Percentiles rank a stretch among this genome's conserved stretches.
Conservation (phyloP, 1,139 yeast genomes). For the Hyphopichia wangnamkhiaoensis region DNA sequence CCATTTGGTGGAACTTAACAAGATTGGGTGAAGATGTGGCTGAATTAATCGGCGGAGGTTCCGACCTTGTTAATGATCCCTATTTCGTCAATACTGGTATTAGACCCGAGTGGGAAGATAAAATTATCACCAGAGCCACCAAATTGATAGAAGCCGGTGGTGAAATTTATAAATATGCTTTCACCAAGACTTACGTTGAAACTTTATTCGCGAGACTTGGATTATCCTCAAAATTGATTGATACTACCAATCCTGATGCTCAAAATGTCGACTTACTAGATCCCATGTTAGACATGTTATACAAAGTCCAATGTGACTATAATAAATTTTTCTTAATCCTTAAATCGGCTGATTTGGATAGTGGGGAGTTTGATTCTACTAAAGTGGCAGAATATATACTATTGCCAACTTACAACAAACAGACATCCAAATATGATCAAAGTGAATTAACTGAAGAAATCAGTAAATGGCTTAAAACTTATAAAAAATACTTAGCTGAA, state of each 20-base stretch:
- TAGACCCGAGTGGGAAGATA: constrained; percentile 50
- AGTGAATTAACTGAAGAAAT: constrained; percentile 35
- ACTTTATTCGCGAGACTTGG: constrained; percentile 74
- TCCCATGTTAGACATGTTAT: constrained; percentile 65
- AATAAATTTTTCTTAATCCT: constrained; percentile 72
- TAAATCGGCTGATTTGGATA: constrained; percentile 40
- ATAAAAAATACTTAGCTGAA: constrained; percentile 36
- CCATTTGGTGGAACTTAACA: constrained; percentile 92
- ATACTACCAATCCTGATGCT: constrained; percentile 33
- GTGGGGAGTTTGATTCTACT: constrained; percentile 15
- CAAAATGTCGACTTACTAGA: constrained; percentile 51
- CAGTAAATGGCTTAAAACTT: constrained; percentile 40
- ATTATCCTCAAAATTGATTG: constrained; percentile 39
- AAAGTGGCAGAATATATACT: constrained; percentile 29
- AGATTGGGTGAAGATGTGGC: constrained; percentile 84
- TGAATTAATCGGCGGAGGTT: constrained; percentile 74
- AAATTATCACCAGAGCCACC: constrained; percentile 62
- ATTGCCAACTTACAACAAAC: constrained; percentile 17
- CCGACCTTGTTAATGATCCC: constrained; percentile 45
- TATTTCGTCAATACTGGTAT: constrained; percentile 33
- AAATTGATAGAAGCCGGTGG: constrained; percentile 64
- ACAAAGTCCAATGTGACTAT: constrained; percentile 69
- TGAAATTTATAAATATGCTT: constrained; percentile 63
- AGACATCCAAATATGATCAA: constrained; percentile 25
- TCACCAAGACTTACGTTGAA: constrained; percentile 58